Base-by-base conservation (phyloP, 2,329 filamentous ascomycete genomes). In the Fusarium heterosporum region DNA sequence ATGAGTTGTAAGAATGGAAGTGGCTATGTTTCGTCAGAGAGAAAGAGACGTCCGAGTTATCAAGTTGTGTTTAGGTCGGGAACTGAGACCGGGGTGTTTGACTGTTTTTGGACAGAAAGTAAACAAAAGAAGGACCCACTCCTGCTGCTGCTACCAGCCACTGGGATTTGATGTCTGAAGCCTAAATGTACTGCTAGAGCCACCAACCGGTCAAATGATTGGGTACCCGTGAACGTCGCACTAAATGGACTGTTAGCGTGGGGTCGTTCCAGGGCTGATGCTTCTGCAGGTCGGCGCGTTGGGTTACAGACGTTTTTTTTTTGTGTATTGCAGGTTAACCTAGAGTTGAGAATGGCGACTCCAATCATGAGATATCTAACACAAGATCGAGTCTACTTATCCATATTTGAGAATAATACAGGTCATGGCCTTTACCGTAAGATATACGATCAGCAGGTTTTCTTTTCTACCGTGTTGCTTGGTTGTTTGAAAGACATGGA, bases 41-140 rank as follows among this genome's bases (percentile, higher is more conserved):
- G 60, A 62, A 67, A 62, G 56, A 65, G 61, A 61, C 45, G 56
- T 45, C 43, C 59, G 45, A 46, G 61, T 70, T 48, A 66, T 67
- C 51, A 66, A 57, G 42, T 54, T 62, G 70, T 64, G 70, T 71
- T 70, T 64, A 56, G 65, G 68, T 63, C 47, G 58, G 57, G 66
- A 55, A 69, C 55, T 43, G 47, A 48, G 42, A 64, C 52, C 38
- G 42, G 52, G 62, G 57, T 54, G 14, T 36, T 36, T 49, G 68
- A 69, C 74, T 72, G 71, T 74, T 77, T 77, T 76, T 61, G 73
- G 73, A 60, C 34, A 36, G 61, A 72, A 77, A 76, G 75, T 77
- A 77, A 77, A 77, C 75, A 77, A 77, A 77, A 2, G 16, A 13
- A 34, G 36, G 54, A 45, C 63, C 65, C 65, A 69, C 65, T 49